phyloP scores from a whole-genome alignment of 768 basidiomycete species.

The Filobasidium floriforme region DNA sequence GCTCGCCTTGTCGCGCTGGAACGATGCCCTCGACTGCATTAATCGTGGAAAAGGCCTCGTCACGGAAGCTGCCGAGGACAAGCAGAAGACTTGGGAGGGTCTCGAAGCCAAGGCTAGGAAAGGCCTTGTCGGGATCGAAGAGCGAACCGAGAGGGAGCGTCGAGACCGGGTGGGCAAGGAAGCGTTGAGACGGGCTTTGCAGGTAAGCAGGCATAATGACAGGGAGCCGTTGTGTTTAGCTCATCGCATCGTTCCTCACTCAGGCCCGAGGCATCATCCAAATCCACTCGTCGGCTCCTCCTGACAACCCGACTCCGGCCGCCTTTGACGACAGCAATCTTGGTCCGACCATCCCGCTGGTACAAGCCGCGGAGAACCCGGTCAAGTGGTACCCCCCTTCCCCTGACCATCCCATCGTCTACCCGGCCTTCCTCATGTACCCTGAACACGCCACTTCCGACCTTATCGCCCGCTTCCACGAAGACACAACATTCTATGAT shows the following conservation, averaged over 20 bases:
- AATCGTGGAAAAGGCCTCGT: constrained; percentile 55
- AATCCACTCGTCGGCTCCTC: constrained; percentile 37
- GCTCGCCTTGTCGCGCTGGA: constrained; percentile 61
- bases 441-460: constrained; percentile 85
- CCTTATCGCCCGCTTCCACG: constrained; percentile 74
- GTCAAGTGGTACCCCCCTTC: constrained; percentile 53
- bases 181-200: constrained; percentile 56
- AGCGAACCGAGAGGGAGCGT: constrained; percentile 34
- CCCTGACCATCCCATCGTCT: constrained; percentile 54
- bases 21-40: constrained; percentile 80
- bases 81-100: constrained; percentile 52
- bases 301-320: constrained; percentile 43
- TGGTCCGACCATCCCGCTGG: constrained; percentile 26
- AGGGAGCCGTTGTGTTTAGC: constrained; percentile 4
- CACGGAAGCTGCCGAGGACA: constrained; percentile 49
- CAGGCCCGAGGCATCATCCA: constrained; percentile 60
- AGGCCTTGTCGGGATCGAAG: constrained; percentile 47
- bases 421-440: constrained; percentile 90
- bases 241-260: constrained; percentile 14
- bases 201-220: constrained; percentile 49
- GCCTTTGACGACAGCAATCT: constrained; percentile 35
- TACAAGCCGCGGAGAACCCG: constrained; percentile 4
- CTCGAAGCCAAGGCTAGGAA: constrained; percentile 43
- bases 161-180: constrained; percentile 49
- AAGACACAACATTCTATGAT: constrained; percentile 70